Evolutionary conservation across 148 eudicot species (phyloP).

Genomic region (Rhododendron henanense): DNA sequence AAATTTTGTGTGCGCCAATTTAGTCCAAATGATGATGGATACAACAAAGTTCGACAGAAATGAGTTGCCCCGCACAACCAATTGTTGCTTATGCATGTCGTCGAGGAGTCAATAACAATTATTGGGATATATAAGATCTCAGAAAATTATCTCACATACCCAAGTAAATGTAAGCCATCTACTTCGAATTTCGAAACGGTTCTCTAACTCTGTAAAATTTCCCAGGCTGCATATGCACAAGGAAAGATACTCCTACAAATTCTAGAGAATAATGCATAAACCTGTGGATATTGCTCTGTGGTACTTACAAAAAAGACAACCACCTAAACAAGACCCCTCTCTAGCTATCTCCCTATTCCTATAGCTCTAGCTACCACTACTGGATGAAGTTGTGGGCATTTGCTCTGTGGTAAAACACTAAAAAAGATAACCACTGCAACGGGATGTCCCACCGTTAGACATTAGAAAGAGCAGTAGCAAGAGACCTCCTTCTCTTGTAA

Average conservation of each 20-base stretch:
- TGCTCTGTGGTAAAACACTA: not conserved
- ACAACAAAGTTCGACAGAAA: not conserved
- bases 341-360: not conserved
- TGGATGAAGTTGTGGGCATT: not conserved
- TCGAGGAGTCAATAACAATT: too few relatives aligned
- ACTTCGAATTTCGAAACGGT: not conserved
- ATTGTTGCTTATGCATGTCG: not conserved
- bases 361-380: not conserved
- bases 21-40: not conserved
- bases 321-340: not conserved
- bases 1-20: not conserved
- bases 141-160: not conserved
- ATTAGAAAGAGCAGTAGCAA: not conserved
- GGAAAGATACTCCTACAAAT: not conserved
- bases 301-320: not conserved
- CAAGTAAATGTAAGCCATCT: not conserved
- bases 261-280: not conserved
- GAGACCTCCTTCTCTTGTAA: slow-evolving; percentile 53
- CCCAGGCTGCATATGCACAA: not conserved
- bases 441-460: not conserved
- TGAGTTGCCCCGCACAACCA: not conserved
- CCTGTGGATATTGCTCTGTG: not conserved
- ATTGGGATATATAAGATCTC: not conserved
- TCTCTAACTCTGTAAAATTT: not conserved
- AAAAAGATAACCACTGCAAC: not conserved